phyloP scores from a whole-genome alignment of 768 basidiomycete genomes.

The Lactarius evosmus region DNA sequence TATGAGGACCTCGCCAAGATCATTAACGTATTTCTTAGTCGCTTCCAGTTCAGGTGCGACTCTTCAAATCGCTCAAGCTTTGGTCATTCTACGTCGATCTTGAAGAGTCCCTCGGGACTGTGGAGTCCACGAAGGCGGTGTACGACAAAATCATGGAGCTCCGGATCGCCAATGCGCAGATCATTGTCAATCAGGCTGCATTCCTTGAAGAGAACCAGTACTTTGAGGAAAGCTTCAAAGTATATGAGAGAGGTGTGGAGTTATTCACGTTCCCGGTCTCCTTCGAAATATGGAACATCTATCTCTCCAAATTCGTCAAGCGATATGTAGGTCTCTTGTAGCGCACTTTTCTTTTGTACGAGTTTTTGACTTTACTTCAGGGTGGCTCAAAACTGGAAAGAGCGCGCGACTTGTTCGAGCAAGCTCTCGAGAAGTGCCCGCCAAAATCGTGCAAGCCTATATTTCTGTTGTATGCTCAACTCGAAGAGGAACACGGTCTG shows the following conservation, averaged over 20 bases:
- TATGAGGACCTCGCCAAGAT: conserved; percentile 20
- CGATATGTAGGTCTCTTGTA: conserved; percentile 68
- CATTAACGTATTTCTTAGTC: conserved; percentile 43
- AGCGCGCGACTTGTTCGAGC: conserved; percentile 96
- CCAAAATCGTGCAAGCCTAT: conserved; percentile 91
- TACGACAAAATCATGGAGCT: conserved; percentile 97
- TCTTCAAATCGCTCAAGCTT: conserved; percentile 97
- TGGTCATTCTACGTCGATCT: conserved; percentile 99
- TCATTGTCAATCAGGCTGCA: conserved; percentile 94
- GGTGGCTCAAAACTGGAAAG: conserved; percentile 93
- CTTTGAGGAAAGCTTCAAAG: conserved; percentile 98
- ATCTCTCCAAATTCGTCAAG: conserved; percentile 93
- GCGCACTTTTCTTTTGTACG: not conserved
- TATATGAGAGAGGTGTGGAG: conserved; percentile 96
- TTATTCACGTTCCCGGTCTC: conserved; percentile 97
- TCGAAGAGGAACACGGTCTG: conserved; percentile 93
- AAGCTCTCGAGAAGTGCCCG: conserved; percentile 95
- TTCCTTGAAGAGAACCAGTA: conserved; percentile 98
- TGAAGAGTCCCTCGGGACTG: conserved; percentile 93
- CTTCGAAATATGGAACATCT: conserved; percentile 99
- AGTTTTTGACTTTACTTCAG: conserved; percentile 39
- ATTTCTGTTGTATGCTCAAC: conserved; percentile 92
- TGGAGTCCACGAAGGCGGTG: conserved; percentile 86
- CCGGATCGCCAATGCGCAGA: conserved; percentile 96
- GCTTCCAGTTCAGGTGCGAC: conserved; percentile 77